Conservation (phyloP, 2,329 filamentous ascomycete species). For the Stachybotrys chartarum region DNA sequence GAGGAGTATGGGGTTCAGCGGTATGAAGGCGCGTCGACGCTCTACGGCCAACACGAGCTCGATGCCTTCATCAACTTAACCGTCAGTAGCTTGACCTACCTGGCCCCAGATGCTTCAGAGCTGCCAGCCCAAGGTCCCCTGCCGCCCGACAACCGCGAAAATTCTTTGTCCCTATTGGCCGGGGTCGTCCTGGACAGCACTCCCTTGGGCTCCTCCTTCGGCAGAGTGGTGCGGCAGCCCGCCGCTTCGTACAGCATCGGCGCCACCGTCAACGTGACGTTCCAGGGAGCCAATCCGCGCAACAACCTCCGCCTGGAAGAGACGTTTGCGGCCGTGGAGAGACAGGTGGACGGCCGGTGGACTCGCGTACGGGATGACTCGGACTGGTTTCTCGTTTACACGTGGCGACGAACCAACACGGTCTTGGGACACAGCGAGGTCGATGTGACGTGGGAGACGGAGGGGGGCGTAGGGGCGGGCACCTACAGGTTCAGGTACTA, state of each 20-base stretch:
- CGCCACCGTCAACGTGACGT: conserved; percentile 56
- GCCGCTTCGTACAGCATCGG: conserved; percentile 50
- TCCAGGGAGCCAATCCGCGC: conserved; percentile 82
- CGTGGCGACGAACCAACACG: conserved; percentile 67
- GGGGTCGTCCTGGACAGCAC: conserved; percentile 68
- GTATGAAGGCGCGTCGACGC: conserved; percentile 90
- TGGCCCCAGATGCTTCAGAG: conserved; percentile 26
- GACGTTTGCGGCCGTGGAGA: conserved; percentile 74
- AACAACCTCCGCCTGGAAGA: conserved; percentile 76
- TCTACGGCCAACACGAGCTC: conserved; percentile 77
- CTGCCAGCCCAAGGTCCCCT: conserved; percentile 44
- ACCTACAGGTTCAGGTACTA: conserved; percentile 77
- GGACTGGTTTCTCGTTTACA: conserved; percentile 79
- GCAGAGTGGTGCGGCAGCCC: conserved; percentile 53
- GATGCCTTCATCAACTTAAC: conserved; percentile 85
- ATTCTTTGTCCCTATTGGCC: conserved; percentile 73
- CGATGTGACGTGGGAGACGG: conserved; percentile 66
- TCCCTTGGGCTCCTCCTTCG: conserved; percentile 61
- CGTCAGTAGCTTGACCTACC: conserved; percentile 47
- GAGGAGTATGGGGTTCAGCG: conserved; percentile 81
- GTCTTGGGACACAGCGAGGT: conserved; percentile 72
- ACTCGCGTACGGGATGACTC: conserved; percentile 59
- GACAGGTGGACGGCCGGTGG: conserved; percentile 50
- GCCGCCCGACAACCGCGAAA: conserved; percentile 72
- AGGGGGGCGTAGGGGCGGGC: conserved; percentile 45